A percentile compares a stretch with the other conserved stretches of the same genome.
phyloP scores from a whole-genome alignment of 768 basidiomycete species.

The Roridomyces roridus region DNA sequence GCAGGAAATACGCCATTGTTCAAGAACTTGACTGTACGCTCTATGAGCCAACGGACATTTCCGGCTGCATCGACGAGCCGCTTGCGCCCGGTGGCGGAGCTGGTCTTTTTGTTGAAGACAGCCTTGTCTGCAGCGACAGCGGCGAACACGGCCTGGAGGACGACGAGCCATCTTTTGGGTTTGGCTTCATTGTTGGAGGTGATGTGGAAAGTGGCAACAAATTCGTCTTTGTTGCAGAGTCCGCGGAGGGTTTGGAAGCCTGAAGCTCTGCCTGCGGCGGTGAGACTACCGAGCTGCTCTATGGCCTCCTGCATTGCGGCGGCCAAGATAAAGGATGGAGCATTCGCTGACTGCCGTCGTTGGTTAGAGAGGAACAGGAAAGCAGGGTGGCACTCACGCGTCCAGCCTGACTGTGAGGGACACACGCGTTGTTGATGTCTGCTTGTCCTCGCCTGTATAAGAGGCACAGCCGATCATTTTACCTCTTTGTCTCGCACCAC shows the following conservation, averaged over 20 bases:
- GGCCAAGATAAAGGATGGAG: too few species aligned
- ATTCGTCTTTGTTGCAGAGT: conserved; percentile 57
- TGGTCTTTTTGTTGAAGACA: conserved; percentile 48
- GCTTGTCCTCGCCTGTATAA: too few species aligned
- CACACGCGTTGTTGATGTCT: too few species aligned
- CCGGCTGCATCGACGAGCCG: conserved; percentile 72
- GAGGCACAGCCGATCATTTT: too few species aligned
- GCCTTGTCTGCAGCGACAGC: conserved; percentile 68
- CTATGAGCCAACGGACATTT: conserved; percentile 75
- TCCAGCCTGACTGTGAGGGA: too few species aligned
- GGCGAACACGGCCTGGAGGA: conserved; percentile 78
- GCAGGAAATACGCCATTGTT: conserved; percentile 60
- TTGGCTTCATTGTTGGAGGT: conserved; percentile 39
- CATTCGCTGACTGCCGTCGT: too few species aligned
- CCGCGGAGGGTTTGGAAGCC: conserved; percentile 59
- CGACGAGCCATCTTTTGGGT: conserved; percentile 58
- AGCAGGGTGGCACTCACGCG: too few species aligned
- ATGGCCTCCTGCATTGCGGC: not conserved
- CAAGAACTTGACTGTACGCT: conserved; percentile 62
- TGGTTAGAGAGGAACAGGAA: too few species aligned
- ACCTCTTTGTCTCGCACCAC: too few species aligned
- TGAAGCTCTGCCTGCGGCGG: conserved; percentile 73
- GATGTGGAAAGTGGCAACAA: conserved; percentile 51
- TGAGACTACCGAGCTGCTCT: conserved; percentile 57
- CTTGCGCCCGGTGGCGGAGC: conserved; percentile 53